phyloP scores from a whole-genome alignment of 208 protist genomes.

The Angomonas desouzai region DNA sequence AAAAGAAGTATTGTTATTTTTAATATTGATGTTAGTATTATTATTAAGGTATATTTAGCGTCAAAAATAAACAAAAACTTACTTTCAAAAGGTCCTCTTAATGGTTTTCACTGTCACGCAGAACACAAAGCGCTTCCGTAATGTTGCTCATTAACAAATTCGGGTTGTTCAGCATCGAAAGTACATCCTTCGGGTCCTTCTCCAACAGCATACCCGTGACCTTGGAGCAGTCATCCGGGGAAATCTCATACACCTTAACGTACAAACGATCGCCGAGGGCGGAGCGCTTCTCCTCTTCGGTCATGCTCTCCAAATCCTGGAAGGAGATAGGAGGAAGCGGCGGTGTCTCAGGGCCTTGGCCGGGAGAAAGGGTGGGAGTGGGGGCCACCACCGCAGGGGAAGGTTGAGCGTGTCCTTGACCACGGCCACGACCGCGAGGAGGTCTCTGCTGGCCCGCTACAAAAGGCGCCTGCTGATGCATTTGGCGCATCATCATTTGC shows the following conservation, averaged over 20 bases:
- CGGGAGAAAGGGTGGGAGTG: neutral
- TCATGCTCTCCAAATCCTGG: slow-evolving; percentile 80
- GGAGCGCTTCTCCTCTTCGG: slow-evolving; percentile 84
- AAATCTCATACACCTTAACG: slow-evolving; percentile 83
- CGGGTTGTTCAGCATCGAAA: slow-evolving; percentile 65
- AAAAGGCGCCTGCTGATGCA: slow-evolving; percentile 48
- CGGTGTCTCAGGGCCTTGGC: slow-evolving; percentile 60
- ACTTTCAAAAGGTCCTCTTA: neutral
- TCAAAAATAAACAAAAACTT: slow-evolving; percentile 2
- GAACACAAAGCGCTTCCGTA: slow-evolving; percentile 73
- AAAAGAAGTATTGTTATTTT: slow-evolving; percentile 9
- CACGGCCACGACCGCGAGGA: slow-evolving; percentile 27
- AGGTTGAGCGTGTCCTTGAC: slow-evolving; percentile 13
- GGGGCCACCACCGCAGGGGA: neutral
- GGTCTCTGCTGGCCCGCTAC: slow-evolving; percentile 28
- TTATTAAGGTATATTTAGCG: neutral
- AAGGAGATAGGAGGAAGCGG: slow-evolving; percentile 80
- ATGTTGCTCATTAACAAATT: slow-evolving; percentile 65
- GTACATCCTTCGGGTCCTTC: slow-evolving; percentile 68
- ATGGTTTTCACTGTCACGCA: slow-evolving; percentile 13
- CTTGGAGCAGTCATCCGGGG: slow-evolving; percentile 81
- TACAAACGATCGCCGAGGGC: slow-evolving; percentile 87
- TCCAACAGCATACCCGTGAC: slow-evolving; percentile 90
- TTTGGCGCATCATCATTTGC: slow-evolving; percentile 82
- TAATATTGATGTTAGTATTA: too few species aligned